These are phyloP conservation scores for Populus hybrid DNA, from an alignment of 441 rosid genomes.

Conservation along the genomic window DNA sequence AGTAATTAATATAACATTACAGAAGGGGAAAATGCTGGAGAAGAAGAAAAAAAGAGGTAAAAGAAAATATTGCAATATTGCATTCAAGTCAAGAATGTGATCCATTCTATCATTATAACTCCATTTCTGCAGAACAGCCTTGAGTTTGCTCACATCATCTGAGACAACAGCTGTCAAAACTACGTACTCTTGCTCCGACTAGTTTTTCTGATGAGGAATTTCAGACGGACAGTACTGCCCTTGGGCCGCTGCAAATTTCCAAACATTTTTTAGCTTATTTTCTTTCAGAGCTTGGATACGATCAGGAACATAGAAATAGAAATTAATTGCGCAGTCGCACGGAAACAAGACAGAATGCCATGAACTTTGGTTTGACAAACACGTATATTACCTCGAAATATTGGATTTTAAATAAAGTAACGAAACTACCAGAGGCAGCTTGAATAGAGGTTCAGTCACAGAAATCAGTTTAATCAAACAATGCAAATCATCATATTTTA, in stretches of 20 bases:
- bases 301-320: too few relatives aligned
- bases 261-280: too few relatives aligned
- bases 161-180: conserved; percentile 68
- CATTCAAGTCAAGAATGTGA: conserved; percentile 30
- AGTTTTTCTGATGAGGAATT: conserved; percentile 76
- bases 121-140: conserved; percentile 69
- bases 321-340: too few relatives aligned
- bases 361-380: too few relatives aligned
- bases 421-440: too few relatives aligned
- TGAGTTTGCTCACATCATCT: conserved; percentile 70
- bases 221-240: conserved; percentile 58
- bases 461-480: too few relatives aligned
- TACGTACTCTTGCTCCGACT: conserved; percentile 58
- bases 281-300: too few relatives aligned
- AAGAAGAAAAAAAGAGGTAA: background rate
- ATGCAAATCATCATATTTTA: too few relatives aligned
- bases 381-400: too few relatives aligned
- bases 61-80: background rate
- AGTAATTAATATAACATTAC: conserved; percentile 19
- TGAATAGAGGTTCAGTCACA: too few relatives aligned
- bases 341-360: too few relatives aligned
- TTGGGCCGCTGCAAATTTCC: conserved; percentile 56
- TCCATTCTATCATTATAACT: conserved; percentile 69
- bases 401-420: too few relatives aligned
- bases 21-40: conserved; percentile 1